These are phyloP conservation scores for Tagetes patula DNA, from an alignment of 129 eudicot species.

Conservation along the genomic window DNA sequence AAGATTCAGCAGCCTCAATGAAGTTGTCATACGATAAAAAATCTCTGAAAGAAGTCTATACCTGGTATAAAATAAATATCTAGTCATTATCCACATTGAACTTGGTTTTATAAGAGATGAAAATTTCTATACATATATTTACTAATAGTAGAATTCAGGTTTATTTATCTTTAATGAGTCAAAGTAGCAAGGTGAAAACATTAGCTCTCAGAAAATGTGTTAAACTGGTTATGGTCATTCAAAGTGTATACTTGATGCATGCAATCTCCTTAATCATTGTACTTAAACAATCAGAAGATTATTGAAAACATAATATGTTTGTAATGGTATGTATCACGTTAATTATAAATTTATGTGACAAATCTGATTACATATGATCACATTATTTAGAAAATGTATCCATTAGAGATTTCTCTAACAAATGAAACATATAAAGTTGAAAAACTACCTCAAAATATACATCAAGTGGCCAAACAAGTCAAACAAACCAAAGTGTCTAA, in stretches of 20 bases:
- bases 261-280: not conserved
- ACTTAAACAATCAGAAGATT: not conserved
- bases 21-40: slow-evolving; percentile 66
- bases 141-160: not conserved
- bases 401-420: not conserved
- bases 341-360: not conserved
- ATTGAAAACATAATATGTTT: not conserved
- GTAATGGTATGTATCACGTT: not conserved
- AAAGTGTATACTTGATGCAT: not conserved
- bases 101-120: not conserved
- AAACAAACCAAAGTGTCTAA: no score
- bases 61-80: slow-evolving; percentile 38
- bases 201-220: not conserved
- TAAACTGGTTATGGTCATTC: not conserved
- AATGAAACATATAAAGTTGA: not conserved
- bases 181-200: not conserved
- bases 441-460: not conserved
- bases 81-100: not conserved
- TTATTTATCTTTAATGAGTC: not conserved
- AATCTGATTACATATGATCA: not conserved
- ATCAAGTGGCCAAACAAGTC: not conserved
- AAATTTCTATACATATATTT: not conserved
- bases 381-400: no score
- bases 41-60: slow-evolving; percentile 46
- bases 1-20: slow-evolving; percentile 63